phyloP scores from a whole-genome alignment of 169 alveolate genomes.

The Theileria sp. region DNA sequence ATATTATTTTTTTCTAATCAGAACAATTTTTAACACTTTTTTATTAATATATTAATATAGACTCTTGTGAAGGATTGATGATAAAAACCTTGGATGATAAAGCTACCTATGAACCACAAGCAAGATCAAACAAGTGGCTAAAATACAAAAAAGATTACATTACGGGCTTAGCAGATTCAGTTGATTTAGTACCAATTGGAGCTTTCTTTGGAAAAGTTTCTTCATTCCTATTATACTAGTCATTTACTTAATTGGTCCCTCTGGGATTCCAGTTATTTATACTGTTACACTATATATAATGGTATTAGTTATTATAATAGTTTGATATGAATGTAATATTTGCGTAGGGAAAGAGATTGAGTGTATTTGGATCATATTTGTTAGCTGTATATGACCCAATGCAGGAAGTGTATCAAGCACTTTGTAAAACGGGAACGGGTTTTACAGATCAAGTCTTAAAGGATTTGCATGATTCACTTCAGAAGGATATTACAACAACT shows the following conservation, averaged over 20 bases:
- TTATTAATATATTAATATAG: constrained; percentile 56
- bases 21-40: no score
- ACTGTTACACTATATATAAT: neutral
- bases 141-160: constrained; percentile 97
- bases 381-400: constrained; percentile 94
- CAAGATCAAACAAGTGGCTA: constrained; percentile 97
- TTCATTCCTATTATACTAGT: no score
- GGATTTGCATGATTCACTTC: constrained; percentile 75
- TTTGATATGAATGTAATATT: neutral
- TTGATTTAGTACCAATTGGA: constrained; percentile 98
- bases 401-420: constrained; percentile 91
- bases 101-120: constrained; percentile 97
- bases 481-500: constrained; percentile 80
- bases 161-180: constrained; percentile 94
- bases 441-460: constrained; percentile 90
- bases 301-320: neutral
- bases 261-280: neutral
- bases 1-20: no score
- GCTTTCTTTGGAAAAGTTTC: constrained; percentile 89
- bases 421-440: constrained; percentile 96
- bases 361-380: constrained; percentile 93
- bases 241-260: neutral
- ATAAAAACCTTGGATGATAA: constrained; percentile 92
- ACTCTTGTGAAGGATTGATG: constrained; percentile 97
- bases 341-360: constrained; percentile 88